phyloP scores from a whole-genome alignment of 352 stramenopile species.

The Phytopythium delawarense region DNA sequence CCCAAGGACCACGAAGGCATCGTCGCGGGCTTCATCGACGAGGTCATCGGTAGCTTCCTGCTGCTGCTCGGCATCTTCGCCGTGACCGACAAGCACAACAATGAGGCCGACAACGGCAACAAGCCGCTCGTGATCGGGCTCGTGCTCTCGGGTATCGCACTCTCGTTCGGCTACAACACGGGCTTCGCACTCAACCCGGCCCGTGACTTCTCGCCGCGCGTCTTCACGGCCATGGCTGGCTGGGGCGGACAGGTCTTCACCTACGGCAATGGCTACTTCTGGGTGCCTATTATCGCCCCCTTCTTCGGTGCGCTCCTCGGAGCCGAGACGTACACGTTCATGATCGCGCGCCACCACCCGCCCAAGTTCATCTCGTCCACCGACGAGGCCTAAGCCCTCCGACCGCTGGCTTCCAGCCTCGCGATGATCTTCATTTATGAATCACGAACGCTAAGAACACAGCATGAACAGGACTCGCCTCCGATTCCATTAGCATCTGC shows the following conservation, averaged over 20 bases:
- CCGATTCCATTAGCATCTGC: background rate
- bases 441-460: background rate
- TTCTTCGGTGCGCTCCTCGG: slow-evolving; percentile 63
- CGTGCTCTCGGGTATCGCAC: slow-evolving; percentile 67
- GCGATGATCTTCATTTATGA: background rate
- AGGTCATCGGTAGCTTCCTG: slow-evolving; percentile 55
- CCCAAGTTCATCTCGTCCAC: slow-evolving; percentile 22
- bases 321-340: slow-evolving; percentile 57
- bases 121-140: slow-evolving; percentile 70
- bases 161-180: slow-evolving; percentile 80
- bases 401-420: background rate
- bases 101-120: slow-evolving; percentile 56
- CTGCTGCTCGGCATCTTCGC: slow-evolving; percentile 64
- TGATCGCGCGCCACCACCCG: slow-evolving; percentile 62
- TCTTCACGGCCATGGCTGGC: slow-evolving; percentile 59
- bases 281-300: slow-evolving; percentile 64
- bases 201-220: slow-evolving; percentile 58
- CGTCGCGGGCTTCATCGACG: slow-evolving; percentile 55
- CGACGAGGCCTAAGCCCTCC: slow-evolving; percentile 1
- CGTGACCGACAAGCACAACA: slow-evolving; percentile 71
- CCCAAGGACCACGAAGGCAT: slow-evolving; percentile 61
- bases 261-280: slow-evolving; percentile 69
- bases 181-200: slow-evolving; percentile 72
- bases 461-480: background rate
- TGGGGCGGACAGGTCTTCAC: slow-evolving; percentile 72